A percentile compares a stretch with the other conserved stretches of the same genome.
These are phyloP conservation scores for Sporothrix brasiliensis DNA, from an alignment of 2,329 filamentous ascomycete species.

Conservation along the genomic window DNA sequence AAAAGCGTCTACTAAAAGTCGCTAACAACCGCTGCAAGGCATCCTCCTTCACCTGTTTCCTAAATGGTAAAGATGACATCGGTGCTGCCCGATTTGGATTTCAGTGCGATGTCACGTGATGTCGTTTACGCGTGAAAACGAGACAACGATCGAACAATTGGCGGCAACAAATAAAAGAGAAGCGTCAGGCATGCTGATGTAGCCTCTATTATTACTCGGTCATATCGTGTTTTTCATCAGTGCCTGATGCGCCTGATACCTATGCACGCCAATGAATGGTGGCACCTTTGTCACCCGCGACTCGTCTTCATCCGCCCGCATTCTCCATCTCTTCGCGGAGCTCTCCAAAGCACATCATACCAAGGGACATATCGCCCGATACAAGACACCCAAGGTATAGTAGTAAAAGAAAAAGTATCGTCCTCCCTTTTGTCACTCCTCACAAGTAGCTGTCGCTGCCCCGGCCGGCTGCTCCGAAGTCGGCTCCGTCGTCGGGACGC, in stretches of 20 bases:
- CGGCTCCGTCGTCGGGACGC: not conserved
- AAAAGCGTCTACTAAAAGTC: not conserved
- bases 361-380: constrained; percentile 2
- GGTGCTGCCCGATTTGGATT: not conserved
- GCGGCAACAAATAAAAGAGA: not conserved
- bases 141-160: not conserved
- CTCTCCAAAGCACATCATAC: not conserved
- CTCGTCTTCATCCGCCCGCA: not conserved
- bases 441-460: not conserved
- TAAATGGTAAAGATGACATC: constrained; percentile 13
- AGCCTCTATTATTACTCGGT: constrained; percentile 21
- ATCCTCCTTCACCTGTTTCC: not conserved
- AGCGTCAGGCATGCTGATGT: not conserved
- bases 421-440: constrained; percentile 9
- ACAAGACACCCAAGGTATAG: not conserved
- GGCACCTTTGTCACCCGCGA: not conserved
- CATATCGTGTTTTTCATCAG: constrained; percentile 4
- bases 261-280: not conserved
- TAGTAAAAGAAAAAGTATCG: constrained; percentile 2
- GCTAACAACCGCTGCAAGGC: constrained; percentile 14
- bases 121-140: not conserved
- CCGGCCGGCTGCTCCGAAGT: not conserved
- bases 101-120: constrained; percentile 4
- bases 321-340: not conserved
- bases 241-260: not conserved